A percentile compares a stretch with the other conserved stretches of the same genome.
Conservation (phyloP, 306 rosid species). For the Hippophae gyantsensis region DNA sequence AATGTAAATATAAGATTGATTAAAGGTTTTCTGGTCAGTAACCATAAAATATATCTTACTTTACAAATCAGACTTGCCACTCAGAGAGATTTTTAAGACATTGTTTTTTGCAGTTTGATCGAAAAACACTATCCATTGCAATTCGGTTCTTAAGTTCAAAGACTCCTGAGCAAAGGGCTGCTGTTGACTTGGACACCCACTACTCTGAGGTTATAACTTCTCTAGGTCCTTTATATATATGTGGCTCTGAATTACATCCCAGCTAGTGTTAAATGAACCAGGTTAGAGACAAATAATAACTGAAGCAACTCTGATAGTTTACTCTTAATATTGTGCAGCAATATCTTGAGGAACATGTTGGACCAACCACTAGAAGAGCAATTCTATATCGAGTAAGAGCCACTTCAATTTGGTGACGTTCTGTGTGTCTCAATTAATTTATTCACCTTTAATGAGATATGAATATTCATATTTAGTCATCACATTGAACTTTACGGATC, state of each 20-base stretch:
- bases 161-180: slow-evolving; percentile 91
- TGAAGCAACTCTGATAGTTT: background rate
- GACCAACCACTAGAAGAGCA: slow-evolving; percentile 56
- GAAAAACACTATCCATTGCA: slow-evolving; percentile 59
- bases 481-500: no score
- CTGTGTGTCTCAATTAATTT: no score
- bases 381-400: slow-evolving; percentile 63
- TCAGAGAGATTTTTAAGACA: background rate
- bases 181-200: slow-evolving; percentile 96
- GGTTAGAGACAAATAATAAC: background rate
- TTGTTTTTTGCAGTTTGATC: slow-evolving; percentile 47
- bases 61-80: background rate
- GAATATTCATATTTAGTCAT: no score
- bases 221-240: slow-evolving; percentile 16
- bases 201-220: slow-evolving; percentile 54
- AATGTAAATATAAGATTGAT: no score
- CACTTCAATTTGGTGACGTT: no score
- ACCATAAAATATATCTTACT: background rate
- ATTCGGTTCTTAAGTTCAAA: slow-evolving; percentile 76
- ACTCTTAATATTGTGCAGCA: slow-evolving; percentile 45
- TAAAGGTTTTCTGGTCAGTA: no score
- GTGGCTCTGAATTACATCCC: background rate
- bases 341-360: slow-evolving; percentile 80
- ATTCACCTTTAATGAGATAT: no score
- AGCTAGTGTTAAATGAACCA: background rate